Percentiles rank a stretch among this genome's conserved stretches.
Conservation (phyloP, 352 stramenopile species). For the Peronospora destructor region DNA sequence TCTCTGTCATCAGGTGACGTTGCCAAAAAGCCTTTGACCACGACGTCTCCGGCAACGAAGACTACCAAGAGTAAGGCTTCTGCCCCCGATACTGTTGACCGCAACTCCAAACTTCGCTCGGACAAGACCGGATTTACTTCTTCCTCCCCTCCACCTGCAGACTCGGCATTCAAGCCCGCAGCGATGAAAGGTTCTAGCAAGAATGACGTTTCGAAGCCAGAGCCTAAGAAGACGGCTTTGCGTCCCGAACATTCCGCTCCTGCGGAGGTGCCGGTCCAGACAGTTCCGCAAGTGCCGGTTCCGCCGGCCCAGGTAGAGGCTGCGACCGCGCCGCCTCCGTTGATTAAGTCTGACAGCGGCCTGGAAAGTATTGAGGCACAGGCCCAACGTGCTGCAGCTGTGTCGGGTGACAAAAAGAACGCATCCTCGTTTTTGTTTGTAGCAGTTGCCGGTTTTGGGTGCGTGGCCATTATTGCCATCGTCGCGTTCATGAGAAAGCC, state of each 20-base stretch:
- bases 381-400: constrained; percentile 31
- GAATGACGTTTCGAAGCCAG: constrained; percentile 20
- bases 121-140: constrained; percentile 7
- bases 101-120: background rate
- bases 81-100: constrained; percentile 2
- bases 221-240: constrained; percentile 19
- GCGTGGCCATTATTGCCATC: constrained; percentile 42
- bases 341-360: constrained; percentile 20
- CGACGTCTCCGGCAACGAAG: constrained; percentile 24
- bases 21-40: constrained; percentile 10
- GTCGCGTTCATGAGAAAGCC: constrained; percentile 50
- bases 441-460: constrained; percentile 24
- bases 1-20: constrained; percentile 15
- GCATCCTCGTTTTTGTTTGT: constrained; percentile 13
- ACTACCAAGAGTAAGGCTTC: constrained; percentile 6
- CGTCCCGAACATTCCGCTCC: constrained; percentile 1
- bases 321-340: background rate
- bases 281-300: background rate
- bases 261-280: constrained; percentile 3
- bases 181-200: constrained; percentile 31
- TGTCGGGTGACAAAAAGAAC: constrained; percentile 17
- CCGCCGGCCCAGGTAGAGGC: background rate
- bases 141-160: constrained; percentile 2
- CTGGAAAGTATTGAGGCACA: constrained; percentile 38
- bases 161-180: constrained; percentile 2